Evolutionary conservation across 441 rosid genomes (phyloP).

Genomic region (Gossypium aridum): DNA sequence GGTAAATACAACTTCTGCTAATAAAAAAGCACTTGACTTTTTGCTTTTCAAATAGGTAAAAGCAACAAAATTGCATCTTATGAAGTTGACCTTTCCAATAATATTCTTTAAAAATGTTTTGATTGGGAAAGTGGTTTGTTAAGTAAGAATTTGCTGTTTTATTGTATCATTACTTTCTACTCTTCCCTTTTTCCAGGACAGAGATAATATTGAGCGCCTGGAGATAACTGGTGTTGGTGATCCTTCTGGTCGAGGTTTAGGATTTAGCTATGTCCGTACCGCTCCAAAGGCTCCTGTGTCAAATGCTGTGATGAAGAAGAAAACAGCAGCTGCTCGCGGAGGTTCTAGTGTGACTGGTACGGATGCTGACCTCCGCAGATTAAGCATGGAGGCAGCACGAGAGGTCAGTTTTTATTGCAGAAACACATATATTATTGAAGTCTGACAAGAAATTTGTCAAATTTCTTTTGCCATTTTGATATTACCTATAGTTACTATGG

Average conservation of each 20-base stretch:
- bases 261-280: constrained; percentile 92
- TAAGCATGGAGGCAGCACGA: constrained; percentile 99
- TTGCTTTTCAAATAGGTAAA: neutral
- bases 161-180: neutral
- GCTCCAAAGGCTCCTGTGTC: constrained; percentile 88
- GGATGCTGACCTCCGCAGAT: constrained; percentile 98
- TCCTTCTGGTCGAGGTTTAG: constrained; percentile 98
- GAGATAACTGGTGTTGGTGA: constrained; percentile 99
- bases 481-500: neutral
- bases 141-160: neutral
- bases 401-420: constrained; percentile 48
- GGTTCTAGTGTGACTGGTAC: constrained; percentile 96
- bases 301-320: constrained; percentile 72
- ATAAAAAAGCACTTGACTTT: neutral
- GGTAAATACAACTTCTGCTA: constrained; percentile 33
- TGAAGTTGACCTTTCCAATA: neutral
- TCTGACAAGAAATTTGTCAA: constrained; percentile 3
- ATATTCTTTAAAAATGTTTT: neutral
- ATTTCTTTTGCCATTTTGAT: neutral
- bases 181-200: constrained; percentile 48
- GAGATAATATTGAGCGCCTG: constrained; percentile 95
- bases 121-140: neutral
- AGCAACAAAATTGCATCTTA: neutral
- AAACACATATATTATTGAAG: neutral
- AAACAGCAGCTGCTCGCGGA: constrained; percentile 77